Percentiles rank a stretch among this genome's conserved stretches.
Conservation (phyloP, 805 yeast species). For the Barnettozyma sp. region DNA sequence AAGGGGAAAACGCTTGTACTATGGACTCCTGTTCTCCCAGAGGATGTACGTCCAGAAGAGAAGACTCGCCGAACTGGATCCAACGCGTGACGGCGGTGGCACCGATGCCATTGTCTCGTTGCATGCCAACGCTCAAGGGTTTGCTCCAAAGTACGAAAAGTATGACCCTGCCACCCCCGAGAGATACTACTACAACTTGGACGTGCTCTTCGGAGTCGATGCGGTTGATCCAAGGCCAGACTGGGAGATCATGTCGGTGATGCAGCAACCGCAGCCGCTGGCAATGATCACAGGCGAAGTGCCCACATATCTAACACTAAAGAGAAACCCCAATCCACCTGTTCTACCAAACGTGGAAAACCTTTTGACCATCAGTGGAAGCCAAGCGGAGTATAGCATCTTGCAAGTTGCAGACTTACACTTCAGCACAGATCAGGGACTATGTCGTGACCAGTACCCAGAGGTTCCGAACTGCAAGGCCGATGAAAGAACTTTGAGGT, state of each 20-base stretch:
- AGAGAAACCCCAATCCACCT: constrained; percentile 11
- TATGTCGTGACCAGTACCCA: constrained; percentile 71
- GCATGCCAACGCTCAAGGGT: no score
- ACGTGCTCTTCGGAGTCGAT: constrained; percentile 64
- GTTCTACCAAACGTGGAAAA: constrained; percentile 9
- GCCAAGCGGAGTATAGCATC: constrained; percentile 57
- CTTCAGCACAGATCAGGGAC: constrained; percentile 76
- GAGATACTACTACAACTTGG: constrained; percentile 31
- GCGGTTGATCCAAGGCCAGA: constrained; percentile 71
- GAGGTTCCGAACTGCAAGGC: constrained; percentile 58
- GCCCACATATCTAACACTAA: constrained; percentile 21
- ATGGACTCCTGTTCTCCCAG: constrained; percentile 7
- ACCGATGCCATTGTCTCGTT: no score
- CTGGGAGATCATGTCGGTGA: constrained; percentile 55
- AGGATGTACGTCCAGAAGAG: constrained; percentile 11
- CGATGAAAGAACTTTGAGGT: constrained; percentile 47
- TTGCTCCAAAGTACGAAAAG: constrained; percentile 49
- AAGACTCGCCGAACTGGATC: not conserved
- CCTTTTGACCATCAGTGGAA: constrained; percentile 18
- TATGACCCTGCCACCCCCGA: constrained; percentile 11
- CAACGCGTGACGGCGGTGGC: constrained; percentile 4
- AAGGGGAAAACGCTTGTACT: constrained; percentile 7
- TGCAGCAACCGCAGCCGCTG: constrained; percentile 9
- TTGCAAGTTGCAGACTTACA: constrained; percentile 90
- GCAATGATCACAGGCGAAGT: constrained; percentile 9